Evolutionary conservation across 2,329 filamentous ascomycete species (phyloP).

Genomic region (Alternaria burnsii): DNA sequence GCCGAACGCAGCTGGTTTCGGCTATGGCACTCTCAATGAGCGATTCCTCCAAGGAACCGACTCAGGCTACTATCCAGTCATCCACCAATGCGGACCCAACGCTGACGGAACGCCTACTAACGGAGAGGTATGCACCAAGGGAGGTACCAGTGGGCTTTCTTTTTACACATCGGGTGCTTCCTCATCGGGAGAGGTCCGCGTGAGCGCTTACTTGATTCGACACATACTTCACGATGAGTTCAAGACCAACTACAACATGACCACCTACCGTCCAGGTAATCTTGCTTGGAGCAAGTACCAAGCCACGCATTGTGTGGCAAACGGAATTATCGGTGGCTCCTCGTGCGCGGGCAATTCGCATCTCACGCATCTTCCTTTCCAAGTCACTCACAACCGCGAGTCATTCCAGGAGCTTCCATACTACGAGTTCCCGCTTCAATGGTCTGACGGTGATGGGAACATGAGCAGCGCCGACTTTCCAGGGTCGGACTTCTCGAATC

Average conservation of each 20-base stretch:
- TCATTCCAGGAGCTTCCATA: constrained; percentile 15
- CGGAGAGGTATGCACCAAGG: constrained; percentile 7
- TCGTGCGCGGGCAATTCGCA: constrained; percentile 17
- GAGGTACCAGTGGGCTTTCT: constrained; percentile 14
- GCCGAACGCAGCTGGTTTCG: constrained; percentile 11
- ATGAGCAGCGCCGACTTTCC: constrained; percentile 19
- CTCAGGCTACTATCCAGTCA: constrained; percentile 5
- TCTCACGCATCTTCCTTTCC: constrained; percentile 13
- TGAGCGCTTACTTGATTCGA: constrained; percentile 12
- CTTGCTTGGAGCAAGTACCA: constrained; percentile 20
- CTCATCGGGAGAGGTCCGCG: constrained; percentile 14
- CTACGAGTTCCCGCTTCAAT: constrained; percentile 17
- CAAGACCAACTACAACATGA: constrained; percentile 17
- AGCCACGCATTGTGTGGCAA: constrained; percentile 12
- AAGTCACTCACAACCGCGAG: constrained; percentile 19
- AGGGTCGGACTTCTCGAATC: constrained; percentile 15
- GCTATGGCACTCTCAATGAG: constrained; percentile 10
- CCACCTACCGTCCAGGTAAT: constrained; percentile 13
- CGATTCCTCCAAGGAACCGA: constrained; percentile 6
- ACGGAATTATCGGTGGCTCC: constrained; percentile 15
- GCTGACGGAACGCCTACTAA: constrained; percentile 3
- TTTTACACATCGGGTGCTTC: constrained; percentile 14
- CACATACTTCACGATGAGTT: constrained; percentile 11
- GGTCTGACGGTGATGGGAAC: constrained; percentile 16
- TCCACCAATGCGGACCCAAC: constrained; percentile 15